A percentile compares a stretch with the other conserved stretches of the same genome.
Evolutionary conservation across 1,139 yeast genomes (phyloP).

Genomic region (Candida tunisiensis): DNA sequence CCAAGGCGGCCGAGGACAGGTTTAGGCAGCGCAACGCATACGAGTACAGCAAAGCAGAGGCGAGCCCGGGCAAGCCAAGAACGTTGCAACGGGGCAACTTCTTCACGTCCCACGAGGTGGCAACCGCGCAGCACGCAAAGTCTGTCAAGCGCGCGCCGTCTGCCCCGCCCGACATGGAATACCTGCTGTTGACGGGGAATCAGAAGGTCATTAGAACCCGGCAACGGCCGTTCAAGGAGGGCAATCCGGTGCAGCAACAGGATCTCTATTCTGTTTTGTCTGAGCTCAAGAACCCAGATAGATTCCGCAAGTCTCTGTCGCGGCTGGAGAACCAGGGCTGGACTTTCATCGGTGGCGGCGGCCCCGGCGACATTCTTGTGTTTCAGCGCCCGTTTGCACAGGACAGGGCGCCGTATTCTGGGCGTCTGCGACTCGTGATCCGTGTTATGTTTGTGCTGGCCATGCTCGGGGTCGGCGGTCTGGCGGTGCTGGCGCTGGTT

Average conservation of each 20-base stretch:
- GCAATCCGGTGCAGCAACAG: conserved; percentile 16
- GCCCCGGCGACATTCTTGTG: conserved; percentile 20
- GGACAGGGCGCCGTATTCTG: conserved; percentile 1
- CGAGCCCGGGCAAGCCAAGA: too few species aligned
- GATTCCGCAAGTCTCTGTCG: conserved; percentile 17
- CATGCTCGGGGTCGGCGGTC: conserved; percentile 9
- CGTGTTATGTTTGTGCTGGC: conserved; percentile 8
- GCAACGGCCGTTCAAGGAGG: conserved; percentile 25
- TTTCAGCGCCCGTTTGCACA: conserved; percentile 16
- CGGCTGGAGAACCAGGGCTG: conserved; percentile 26
- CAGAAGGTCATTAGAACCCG: conserved; percentile 22
- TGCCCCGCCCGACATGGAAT: too few species aligned
- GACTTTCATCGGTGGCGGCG: conserved; percentile 30
- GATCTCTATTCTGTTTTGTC: conserved; percentile 32
- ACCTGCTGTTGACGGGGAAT: conserved; percentile 29
- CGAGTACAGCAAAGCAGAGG: too few species aligned
- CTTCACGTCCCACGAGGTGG: too few species aligned
- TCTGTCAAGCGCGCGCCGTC: too few species aligned
- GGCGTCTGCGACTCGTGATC: conserved; percentile 1
- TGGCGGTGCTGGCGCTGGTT: conserved; percentile 3
- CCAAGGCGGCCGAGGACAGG: too few species aligned
- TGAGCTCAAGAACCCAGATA: conserved; percentile 21
- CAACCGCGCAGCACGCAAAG: too few species aligned
- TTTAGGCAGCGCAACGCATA: too few species aligned
- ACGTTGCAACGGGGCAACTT: too few species aligned